Evolutionary conservation across 2,329 filamentous ascomycete genomes (phyloP).

Genomic region (Zymoseptoria brevis): DNA sequence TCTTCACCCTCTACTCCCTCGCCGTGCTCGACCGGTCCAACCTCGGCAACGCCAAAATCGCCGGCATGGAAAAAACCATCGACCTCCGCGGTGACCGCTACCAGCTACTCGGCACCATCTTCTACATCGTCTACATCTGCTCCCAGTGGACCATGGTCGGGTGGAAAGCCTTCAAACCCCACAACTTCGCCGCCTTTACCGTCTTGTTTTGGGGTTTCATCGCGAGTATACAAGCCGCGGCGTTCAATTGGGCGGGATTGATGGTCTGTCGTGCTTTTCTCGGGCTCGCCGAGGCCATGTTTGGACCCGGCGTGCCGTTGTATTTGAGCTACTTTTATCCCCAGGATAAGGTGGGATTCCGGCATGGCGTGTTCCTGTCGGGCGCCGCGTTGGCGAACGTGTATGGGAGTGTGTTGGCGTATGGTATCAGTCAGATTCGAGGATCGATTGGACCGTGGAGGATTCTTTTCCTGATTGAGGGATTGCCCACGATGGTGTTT

Average conservation of each 20-base stretch:
- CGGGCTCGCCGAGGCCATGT: constrained; percentile 31
- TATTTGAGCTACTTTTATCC: constrained; percentile 59
- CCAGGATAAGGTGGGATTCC: constrained; percentile 48
- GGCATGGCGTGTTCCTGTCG: constrained; percentile 47
- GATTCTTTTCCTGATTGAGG: constrained; percentile 54
- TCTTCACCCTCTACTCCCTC: constrained; percentile 28
- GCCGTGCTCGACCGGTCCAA: constrained; percentile 27
- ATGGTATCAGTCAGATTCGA: constrained; percentile 55
- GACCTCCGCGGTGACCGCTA: constrained; percentile 41
- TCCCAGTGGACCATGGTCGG: constrained; percentile 40
- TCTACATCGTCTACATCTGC: constrained; percentile 43
- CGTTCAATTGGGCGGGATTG: constrained; percentile 38
- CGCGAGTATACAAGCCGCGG: constrained; percentile 40
- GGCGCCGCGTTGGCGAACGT: constrained; percentile 65
- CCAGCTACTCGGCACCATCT: constrained; percentile 46
- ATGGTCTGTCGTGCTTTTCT: constrained; percentile 45
- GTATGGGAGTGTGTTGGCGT: constrained; percentile 62
- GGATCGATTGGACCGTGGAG: constrained; percentile 55
- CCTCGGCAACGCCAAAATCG: constrained; percentile 35
- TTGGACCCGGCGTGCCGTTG: constrained; percentile 48
- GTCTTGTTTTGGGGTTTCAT: constrained; percentile 42
- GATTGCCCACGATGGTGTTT: constrained; percentile 50
- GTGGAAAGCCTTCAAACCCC: constrained; percentile 30
- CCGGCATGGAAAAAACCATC: constrained; percentile 39
- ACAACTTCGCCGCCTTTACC: constrained; percentile 35